Conservation (phyloP, 2,329 filamentous ascomycete genomes). For the Raffaelea deltoideospora region DNA sequence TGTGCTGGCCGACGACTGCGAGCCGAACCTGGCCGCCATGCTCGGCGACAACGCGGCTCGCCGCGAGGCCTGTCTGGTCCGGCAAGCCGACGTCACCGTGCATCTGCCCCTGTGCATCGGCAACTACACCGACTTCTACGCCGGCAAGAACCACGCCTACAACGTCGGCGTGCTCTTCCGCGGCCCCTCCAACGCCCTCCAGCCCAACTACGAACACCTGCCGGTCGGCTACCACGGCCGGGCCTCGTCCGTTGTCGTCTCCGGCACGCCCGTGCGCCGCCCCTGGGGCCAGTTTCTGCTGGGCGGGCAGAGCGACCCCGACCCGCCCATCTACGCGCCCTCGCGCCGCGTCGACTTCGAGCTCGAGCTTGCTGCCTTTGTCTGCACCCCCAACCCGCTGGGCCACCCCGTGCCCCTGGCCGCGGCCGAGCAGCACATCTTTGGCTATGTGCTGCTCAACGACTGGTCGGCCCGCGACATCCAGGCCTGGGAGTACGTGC, state of each 20-base stretch:
- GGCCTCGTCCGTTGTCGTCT: conserved; percentile 60
- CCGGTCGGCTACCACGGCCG: conserved; percentile 74
- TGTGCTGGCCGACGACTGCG: conserved; percentile 35
- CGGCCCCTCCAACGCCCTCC: conserved; percentile 48
- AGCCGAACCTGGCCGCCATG: conserved; percentile 43
- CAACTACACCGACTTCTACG: conserved; percentile 80
- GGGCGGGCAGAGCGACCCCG: conserved; percentile 45
- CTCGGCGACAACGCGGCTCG: conserved; percentile 46
- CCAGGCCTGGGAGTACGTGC: conserved; percentile 73
- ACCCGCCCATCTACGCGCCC: conserved; percentile 47
- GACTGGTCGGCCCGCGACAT: conserved; percentile 79
- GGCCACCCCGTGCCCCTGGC: conserved; percentile 47
- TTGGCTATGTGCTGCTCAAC: conserved; percentile 71
- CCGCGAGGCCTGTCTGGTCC: conserved; percentile 42
- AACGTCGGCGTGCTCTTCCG: conserved; percentile 49
- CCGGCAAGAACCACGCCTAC: conserved; percentile 63
- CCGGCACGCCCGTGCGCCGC: conserved; percentile 56
- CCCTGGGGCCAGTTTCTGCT: conserved; percentile 61
- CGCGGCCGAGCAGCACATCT: conserved; percentile 55
- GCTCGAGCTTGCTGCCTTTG: conserved; percentile 63
- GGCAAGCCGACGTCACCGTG: conserved; percentile 41
- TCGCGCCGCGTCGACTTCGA: conserved; percentile 62
- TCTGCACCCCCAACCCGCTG: conserved; percentile 48
- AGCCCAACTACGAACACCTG: conserved; percentile 69
- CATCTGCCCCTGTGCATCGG: conserved; percentile 66